These are phyloP conservation scores for Tarenaya hassleriana DNA, from an alignment of 345 rosid genomes.

Conservation along the genomic window DNA sequence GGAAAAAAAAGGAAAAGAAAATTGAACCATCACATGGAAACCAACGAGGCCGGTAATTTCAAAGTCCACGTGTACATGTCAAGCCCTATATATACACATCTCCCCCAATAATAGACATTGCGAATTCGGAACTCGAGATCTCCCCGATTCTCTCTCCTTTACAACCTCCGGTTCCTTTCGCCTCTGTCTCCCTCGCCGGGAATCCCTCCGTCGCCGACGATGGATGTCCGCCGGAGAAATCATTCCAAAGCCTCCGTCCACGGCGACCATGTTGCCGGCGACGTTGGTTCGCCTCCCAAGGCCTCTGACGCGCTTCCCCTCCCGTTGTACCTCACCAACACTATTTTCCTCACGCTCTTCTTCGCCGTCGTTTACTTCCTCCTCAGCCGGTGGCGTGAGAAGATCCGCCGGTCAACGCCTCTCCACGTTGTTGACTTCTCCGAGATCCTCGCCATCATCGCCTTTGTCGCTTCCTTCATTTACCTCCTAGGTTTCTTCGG, in stretches of 20 bases:
- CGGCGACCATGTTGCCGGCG: neutral
- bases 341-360: constrained; percentile 41
- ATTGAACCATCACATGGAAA: too few relatives aligned
- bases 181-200: neutral
- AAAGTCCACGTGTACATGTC: neutral
- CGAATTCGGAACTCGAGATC: constrained; percentile 2
- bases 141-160: constrained; percentile 7
- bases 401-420: constrained; percentile 35
- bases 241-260: neutral
- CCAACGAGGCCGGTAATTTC: too few relatives aligned
- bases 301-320: constrained; percentile 42
- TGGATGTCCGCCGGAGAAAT: constrained; percentile 27
- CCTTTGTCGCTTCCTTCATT: constrained; percentile 25
- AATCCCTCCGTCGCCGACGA: constrained; percentile 5
- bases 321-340: constrained; percentile 41
- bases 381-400: constrained; percentile 45
- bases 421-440: constrained; percentile 32
- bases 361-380: constrained; percentile 47
- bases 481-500: constrained; percentile 36
- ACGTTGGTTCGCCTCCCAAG: constrained; percentile 11
- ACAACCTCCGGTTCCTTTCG: neutral
- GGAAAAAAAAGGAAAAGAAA: too few relatives aligned
- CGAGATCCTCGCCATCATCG: constrained; percentile 35
- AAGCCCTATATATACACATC: constrained; percentile 7
- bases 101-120: neutral